These are phyloP conservation scores for Euclidium syriacum DNA, from an alignment of 345 rosid genomes.

Conservation along the genomic window DNA sequence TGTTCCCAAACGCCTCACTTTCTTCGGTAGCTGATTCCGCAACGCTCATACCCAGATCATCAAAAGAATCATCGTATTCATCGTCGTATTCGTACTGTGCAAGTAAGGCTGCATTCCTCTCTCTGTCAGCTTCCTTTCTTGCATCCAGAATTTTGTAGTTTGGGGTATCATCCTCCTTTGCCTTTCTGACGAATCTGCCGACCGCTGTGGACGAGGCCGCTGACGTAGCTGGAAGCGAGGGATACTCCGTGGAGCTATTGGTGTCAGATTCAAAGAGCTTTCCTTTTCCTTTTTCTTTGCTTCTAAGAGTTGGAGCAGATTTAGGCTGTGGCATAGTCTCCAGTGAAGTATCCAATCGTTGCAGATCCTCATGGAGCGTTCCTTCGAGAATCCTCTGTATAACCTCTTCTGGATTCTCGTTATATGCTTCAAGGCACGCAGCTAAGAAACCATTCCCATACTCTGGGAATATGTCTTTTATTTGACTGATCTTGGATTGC, in stretches of 20 bases:
- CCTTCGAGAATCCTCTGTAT: constrained; percentile 93
- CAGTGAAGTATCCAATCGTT: constrained; percentile 53
- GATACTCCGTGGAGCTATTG: constrained; percentile 27
- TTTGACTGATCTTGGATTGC: constrained; percentile 85
- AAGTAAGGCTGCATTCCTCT: constrained; percentile 46
- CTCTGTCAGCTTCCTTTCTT: constrained; percentile 43
- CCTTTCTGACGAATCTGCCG: constrained; percentile 81
- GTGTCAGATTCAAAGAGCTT: constrained; percentile 49
- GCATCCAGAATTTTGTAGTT: constrained; percentile 43
- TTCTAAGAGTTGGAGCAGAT: constrained; percentile 37
- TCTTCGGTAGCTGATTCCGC: constrained; percentile 68
- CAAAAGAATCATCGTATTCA: constrained; percentile 96
- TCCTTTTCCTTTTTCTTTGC: constrained; percentile 80
- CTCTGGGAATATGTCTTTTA: constrained; percentile 89
- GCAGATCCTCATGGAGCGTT: constrained; percentile 77
- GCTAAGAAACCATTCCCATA: constrained; percentile 74
- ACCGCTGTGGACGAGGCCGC: constrained; percentile 45
- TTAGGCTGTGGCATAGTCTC: constrained; percentile 55
- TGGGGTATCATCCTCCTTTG: constrained; percentile 45
- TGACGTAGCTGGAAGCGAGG: constrained; percentile 40
- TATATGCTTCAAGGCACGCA: constrained; percentile 89
- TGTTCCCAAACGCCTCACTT: constrained; percentile 46
- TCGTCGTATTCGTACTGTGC: constrained; percentile 89
- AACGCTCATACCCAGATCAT: constrained; percentile 78
- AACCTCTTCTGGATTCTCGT: constrained; percentile 88